Conservation (phyloP, 2,329 filamentous ascomycete species). For the Tolypocladium cylindrosporum region DNA sequence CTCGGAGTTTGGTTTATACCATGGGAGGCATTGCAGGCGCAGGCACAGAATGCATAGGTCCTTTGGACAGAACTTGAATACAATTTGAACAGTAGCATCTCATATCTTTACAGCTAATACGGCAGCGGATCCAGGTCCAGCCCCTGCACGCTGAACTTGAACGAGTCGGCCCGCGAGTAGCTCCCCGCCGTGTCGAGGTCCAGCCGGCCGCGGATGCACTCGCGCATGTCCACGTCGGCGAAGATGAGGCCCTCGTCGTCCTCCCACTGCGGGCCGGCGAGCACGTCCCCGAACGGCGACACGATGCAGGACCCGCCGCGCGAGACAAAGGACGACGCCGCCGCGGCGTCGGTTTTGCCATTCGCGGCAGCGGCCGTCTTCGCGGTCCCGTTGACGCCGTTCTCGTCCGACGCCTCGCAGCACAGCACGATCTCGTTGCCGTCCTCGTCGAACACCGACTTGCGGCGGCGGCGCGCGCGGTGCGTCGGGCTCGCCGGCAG, state of each 20-base stretch:
- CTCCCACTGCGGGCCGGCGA: conserved; percentile 79
- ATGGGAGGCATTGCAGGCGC: neutral
- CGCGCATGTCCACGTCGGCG: conserved; percentile 74
- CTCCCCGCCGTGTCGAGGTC: conserved; percentile 80
- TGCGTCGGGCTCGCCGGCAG: conserved; percentile 17
- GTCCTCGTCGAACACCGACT: conserved; percentile 41
- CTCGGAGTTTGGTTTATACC: neutral
- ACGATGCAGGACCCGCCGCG: conserved; percentile 78
- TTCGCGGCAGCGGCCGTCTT: neutral
- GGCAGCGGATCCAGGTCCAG: conserved; percentile 48
- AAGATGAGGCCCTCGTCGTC: conserved; percentile 57
- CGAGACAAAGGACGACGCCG: conserved; percentile 27
- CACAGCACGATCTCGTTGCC: conserved; percentile 44
- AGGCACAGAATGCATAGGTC: neutral
- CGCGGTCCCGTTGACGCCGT: conserved; percentile 1
- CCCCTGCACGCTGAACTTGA: conserved; percentile 49
- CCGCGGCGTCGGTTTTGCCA: neutral
- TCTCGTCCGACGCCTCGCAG: conserved; percentile 16
- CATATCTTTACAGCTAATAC: conserved; percentile 23
- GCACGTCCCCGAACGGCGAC: conserved; percentile 66
- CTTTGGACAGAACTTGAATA: neutral
- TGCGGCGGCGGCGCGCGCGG: conserved; percentile 8
- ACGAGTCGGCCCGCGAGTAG: conserved; percentile 65
- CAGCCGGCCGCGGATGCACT: conserved; percentile 71
- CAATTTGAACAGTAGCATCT: neutral